Evolutionary conservation across 176 grass and related monocot species (phyloP).

Genomic region (Hordeum marinum): DNA sequence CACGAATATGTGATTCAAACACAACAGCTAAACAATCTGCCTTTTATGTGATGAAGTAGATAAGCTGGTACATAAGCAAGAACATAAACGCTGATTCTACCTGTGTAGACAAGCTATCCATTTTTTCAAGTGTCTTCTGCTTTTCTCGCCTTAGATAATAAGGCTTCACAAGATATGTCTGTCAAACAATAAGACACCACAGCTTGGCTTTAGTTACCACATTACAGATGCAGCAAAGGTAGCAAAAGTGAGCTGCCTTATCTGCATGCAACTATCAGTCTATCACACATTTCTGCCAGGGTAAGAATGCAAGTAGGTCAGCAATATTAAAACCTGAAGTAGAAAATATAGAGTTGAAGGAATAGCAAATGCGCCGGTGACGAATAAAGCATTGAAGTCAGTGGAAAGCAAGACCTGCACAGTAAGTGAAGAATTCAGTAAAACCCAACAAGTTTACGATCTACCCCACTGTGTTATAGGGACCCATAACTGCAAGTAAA

Average conservation of each 20-base stretch:
- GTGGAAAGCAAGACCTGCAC: slow-evolving; percentile 81
- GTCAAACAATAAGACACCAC: slow-evolving; percentile 34
- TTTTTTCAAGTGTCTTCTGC: slow-evolving; percentile 64
- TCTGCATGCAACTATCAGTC: slow-evolving; percentile 1
- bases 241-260: slow-evolving; percentile 7
- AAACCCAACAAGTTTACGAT: slow-evolving; percentile 30
- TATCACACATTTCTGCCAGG: slow-evolving; percentile 8
- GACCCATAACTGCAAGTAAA: slow-evolving; percentile 14
- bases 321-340: slow-evolving; percentile 68
- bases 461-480: neutral
- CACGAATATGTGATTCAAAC: slow-evolving; percentile 23
- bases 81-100: slow-evolving; percentile 41
- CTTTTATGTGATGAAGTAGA: neutral
- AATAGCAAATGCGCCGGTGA: slow-evolving; percentile 70
- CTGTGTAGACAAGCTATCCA: slow-evolving; percentile 64
- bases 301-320: slow-evolving; percentile 20
- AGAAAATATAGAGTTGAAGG: slow-evolving; percentile 96
- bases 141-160: slow-evolving; percentile 61
- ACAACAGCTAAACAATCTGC: neutral
- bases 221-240: slow-evolving; percentile 16
- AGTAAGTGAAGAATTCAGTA: slow-evolving; percentile 23
- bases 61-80: slow-evolving; percentile 10
- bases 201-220: slow-evolving; percentile 20
- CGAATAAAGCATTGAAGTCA: slow-evolving; percentile 68
- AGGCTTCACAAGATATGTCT: slow-evolving; percentile 90